Evolutionary conservation across 1,139 yeast species (phyloP), one percentile per base, ranked within the genome.

Genomic region (Blastobotrys ciferrii): DNA sequence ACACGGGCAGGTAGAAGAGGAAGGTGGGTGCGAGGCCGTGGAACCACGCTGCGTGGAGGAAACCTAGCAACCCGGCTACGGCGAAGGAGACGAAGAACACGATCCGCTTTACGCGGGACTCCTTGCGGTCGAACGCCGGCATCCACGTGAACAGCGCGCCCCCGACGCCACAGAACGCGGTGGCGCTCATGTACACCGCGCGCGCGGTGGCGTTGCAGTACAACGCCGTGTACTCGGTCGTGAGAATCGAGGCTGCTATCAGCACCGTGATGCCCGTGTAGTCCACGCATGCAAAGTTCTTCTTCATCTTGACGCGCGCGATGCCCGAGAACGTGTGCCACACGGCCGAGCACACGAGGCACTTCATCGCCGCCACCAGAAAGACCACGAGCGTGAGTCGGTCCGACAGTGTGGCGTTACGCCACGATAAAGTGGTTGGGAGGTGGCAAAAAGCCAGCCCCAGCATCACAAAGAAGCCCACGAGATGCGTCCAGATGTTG

Each of bases 291-390:
- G 97, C 96, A 68, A 87, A 87, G 50, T 80, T 78, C 54, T 82
- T 76, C 63, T 96, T 77, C 50, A 82, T 68, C 20, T 75, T 69
- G 43, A 84, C 69, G 49, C 77, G 77, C 15, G 94, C 82, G 57
- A 89, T 85, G 54, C 89, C 84, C 51, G 86, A 81, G 66, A 88
- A 91, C 1, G 97, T 87, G 68, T 92, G 98, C 98, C 98, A 92
- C 25, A 84, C 72, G 2, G 84, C 80, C 0, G 96, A 87, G 46
- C 92, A 84, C 3, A 80, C 54, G 50, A 92, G 71, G 65, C 98
- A 92, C 55, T 82, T 79, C 56, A 87, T 65, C 14, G 95, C 86
- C 2, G 96, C 88, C 2, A 74, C 60, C 43, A 91, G 68, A 57
- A 88, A 92, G 25, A 80, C 65, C 55, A 80, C 78, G 65, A 87